phyloP scores from a whole-genome alignment of 75 land plant species.

The Sequoia sempervirens region DNA sequence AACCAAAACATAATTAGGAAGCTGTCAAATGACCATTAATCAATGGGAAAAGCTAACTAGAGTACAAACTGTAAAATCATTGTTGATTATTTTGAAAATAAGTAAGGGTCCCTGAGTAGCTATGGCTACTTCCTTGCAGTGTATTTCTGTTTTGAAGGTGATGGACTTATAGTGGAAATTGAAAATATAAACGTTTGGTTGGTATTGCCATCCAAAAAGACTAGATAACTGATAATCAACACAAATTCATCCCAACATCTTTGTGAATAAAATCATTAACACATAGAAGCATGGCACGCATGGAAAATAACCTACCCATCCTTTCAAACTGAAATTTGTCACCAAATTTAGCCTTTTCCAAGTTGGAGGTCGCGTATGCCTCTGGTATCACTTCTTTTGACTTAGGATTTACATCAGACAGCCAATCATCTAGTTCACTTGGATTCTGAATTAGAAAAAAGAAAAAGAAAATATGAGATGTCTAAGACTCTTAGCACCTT shows the following conservation, averaged over 20 bases:
- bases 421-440: constrained; percentile 86
- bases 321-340: constrained; percentile 94
- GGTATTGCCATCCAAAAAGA: background rate
- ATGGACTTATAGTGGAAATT: background rate
- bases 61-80: background rate
- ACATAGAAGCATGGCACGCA: background rate
- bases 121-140: background rate
- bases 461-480: background rate
- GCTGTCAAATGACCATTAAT: background rate
- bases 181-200: background rate
- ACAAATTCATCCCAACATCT: background rate
- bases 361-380: constrained; percentile 71
- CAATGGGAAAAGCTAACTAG: background rate
- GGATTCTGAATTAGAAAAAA: constrained; percentile 61
- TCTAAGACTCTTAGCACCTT: background rate
- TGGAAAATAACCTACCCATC: constrained; percentile 51
- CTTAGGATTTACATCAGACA: constrained; percentile 76
- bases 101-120: no score
- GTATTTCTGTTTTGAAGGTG: background rate
- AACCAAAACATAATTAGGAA: background rate
- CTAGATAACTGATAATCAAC: background rate
- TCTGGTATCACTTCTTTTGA: constrained; percentile 73
- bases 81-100: no score
- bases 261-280: background rate
- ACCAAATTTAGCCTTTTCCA: constrained; percentile 56